Base-by-base conservation (phyloP, 2,329 filamentous ascomycete species). In the Hortaea sp. region DNA sequence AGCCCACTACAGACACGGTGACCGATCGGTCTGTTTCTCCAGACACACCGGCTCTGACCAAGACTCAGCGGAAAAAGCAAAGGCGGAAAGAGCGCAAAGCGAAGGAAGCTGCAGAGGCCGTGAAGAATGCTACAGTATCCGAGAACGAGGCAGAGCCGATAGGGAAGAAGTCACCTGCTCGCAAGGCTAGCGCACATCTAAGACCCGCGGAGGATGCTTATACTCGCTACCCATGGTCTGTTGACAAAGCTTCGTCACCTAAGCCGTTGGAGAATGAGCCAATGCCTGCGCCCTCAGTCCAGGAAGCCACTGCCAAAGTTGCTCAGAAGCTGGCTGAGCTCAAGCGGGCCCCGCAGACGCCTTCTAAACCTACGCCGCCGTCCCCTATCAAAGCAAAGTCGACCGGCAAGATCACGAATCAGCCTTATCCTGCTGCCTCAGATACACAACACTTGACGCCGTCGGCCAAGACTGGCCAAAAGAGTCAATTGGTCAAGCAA, bases 31-130 rank as follows among this genome's bases (percentile, higher is more conserved):
- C 54, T 9, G 42, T 43, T n/a, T 47, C 48, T 5, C 49, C 47
- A 7, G 49, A 57, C 6, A 48, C 48, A 20, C 10, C 43, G 28
- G 53, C 53, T 20, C 45, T 64, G 46, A 64, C 59, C 10, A 65
- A 65, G 57, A 60, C 58, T 6, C 63, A 66, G 50, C 55, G 60
- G 6, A 64, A 66, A 56, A 66, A 65, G 50, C 53, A 56, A 44
- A 59, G 58, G 12, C 57, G 57, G 30, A 63, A 58, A 44, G 60
- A 62, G 47, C 50, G 58, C 31, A 59, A 57, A 38, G 57, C 52
- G 10, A 43, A 49, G 29, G 49, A 58, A 29, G 55, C 53, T 29
- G 52, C 57, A 29, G 49, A 56, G 13, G 46, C 48, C 7, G 31
- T 47, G 7, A 61, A 61, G 47, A 46, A 53, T 30, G 50, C 47